Evolutionary conservation across 495 filamentous ascomycete genomes (phyloP).

Genomic region (Trichoderma virens): DNA sequence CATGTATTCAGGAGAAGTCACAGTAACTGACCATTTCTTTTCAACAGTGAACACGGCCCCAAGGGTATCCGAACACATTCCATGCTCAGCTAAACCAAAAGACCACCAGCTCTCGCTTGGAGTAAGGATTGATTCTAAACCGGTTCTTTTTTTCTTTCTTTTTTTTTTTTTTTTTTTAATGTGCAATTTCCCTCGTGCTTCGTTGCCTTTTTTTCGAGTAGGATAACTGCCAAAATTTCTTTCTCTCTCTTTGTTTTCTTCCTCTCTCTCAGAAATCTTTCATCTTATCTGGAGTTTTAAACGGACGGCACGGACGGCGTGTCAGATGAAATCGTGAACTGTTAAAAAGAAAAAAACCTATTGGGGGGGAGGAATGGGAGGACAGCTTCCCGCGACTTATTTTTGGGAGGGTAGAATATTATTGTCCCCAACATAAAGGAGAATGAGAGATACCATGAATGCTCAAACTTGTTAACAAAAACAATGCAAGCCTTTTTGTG

Average conservation of each 20-base stretch:
- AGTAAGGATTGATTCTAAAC: too few relatives aligned
- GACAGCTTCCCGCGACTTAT: neutral
- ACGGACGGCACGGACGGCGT: neutral
- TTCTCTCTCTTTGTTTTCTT: too few relatives aligned
- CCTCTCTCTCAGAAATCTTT: neutral
- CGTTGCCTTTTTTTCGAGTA: too few relatives aligned
- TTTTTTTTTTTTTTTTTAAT: too few relatives aligned
- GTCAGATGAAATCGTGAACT: neutral
- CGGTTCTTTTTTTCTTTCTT: too few relatives aligned
- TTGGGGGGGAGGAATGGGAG: neutral
- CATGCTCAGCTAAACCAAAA: conserved; percentile 23
- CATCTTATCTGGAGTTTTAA: neutral
- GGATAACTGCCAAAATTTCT: too few relatives aligned
- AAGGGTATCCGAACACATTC: conserved; percentile 35
- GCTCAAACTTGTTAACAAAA: neutral
- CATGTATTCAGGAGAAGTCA: neutral
- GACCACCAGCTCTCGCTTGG: too few relatives aligned
- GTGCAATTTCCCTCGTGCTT: too few relatives aligned
- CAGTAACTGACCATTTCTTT: neutral
- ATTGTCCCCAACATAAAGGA: neutral
- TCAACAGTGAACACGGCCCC: conserved; percentile 33
- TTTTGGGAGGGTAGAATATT: too few relatives aligned
- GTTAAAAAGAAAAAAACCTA: neutral
- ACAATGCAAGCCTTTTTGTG: too few relatives aligned
- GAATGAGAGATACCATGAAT: neutral